Evolutionary conservation across 2,329 filamentous ascomycete genomes (phyloP).

Genomic region (Fonsecaea erecta): DNA sequence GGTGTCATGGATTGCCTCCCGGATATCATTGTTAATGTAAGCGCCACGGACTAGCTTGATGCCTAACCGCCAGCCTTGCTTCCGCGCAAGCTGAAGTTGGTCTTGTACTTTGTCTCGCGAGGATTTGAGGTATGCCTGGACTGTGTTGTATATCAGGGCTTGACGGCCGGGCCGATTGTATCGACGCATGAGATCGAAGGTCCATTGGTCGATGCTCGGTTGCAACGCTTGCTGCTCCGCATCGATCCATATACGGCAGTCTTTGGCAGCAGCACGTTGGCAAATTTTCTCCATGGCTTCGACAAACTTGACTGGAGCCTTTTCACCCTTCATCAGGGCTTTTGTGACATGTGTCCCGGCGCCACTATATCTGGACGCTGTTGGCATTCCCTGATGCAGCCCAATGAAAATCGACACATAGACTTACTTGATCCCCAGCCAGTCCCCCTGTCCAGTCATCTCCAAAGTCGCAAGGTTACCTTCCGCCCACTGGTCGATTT

Average conservation of each 20-base stretch:
- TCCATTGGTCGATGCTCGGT: conserved; percentile 58
- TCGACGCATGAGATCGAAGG: conserved; percentile 58
- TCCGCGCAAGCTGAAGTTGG: conserved; percentile 52
- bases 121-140: conserved; percentile 59
- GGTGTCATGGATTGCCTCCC: conserved; percentile 51
- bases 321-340: conserved; percentile 46
- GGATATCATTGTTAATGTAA: conserved; percentile 56
- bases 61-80: conserved; percentile 56
- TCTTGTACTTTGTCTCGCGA: conserved; percentile 51
- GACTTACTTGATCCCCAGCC: conserved; percentile 57
- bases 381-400: conserved; percentile 15
- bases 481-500: conserved; percentile 55
- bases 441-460: conserved; percentile 58
- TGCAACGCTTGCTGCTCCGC: conserved; percentile 61
- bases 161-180: conserved; percentile 52
- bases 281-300: conserved; percentile 52
- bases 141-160: conserved; percentile 55
- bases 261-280: conserved; percentile 48
- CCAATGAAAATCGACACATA: neutral
- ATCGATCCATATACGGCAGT: conserved; percentile 57
- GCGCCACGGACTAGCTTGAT: conserved; percentile 61
- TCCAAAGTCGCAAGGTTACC: conserved; percentile 59
- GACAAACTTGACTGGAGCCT: conserved; percentile 49
- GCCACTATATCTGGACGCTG: conserved; percentile 50
- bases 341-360: conserved; percentile 52